Percentiles rank a stretch among this genome's conserved stretches.
phyloP scores from a whole-genome alignment of 768 basidiomycete species.

The Krasilnikovozyma curviuscula region DNA sequence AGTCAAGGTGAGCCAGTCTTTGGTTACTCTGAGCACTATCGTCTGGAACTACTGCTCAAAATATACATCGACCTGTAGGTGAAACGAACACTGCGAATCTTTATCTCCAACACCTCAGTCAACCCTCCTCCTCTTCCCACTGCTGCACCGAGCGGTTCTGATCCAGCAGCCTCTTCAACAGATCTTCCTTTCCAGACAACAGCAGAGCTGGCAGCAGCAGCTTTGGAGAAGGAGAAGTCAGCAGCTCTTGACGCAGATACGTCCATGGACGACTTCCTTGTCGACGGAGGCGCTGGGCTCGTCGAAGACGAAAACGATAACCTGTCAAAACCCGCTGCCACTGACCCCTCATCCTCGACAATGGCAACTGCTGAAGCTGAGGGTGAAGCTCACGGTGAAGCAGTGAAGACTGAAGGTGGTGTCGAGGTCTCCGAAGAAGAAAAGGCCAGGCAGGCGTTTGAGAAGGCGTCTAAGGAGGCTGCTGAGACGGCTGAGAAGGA shows the following conservation, averaged over 20 bases:
- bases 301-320: too few species aligned
- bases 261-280: too few species aligned
- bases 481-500: neutral
- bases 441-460: too few species aligned
- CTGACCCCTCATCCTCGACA: conserved; percentile 6
- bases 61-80: conserved; percentile 32
- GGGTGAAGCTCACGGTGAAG: neutral
- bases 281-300: too few species aligned
- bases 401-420: conserved; percentile 24
- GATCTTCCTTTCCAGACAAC: neutral
- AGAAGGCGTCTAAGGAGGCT: too few species aligned
- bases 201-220: neutral
- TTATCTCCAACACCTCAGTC: conserved; percentile 69
- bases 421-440: too few species aligned
- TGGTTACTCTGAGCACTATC: too few species aligned
- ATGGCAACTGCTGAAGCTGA: conserved; percentile 7
- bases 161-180: neutral
- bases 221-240: conserved; percentile 37
- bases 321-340: too few species aligned
- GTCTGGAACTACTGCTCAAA: too few species aligned
- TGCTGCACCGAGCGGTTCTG: neutral
- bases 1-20: conserved; percentile 42
- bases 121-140: conserved; percentile 28
- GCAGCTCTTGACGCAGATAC: too few species aligned
- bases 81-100: conserved; percentile 62